These are phyloP conservation scores for Eurotiales sp. DNA, from an alignment of 2,329 filamentous ascomycete genomes.

Conservation along the genomic window DNA sequence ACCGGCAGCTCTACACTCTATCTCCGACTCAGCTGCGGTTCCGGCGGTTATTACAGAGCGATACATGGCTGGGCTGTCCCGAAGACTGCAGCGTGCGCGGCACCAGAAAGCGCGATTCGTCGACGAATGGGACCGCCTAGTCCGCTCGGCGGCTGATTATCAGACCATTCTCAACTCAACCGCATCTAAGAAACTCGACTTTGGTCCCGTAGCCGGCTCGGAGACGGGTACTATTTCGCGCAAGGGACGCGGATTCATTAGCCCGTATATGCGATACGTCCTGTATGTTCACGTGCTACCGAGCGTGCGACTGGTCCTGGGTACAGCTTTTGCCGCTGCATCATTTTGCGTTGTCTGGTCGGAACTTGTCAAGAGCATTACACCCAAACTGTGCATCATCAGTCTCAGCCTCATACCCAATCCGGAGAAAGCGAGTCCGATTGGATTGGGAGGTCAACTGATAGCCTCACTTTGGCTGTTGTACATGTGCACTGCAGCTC, in stretches of 20 bases:
- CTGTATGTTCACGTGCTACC: slow-evolving; percentile 73
- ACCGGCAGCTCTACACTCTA: slow-evolving; percentile 34
- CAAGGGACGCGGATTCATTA: slow-evolving; percentile 60
- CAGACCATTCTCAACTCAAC: slow-evolving; percentile 82
- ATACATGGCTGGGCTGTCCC: slow-evolving; percentile 84
- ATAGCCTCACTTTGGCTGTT: slow-evolving; percentile 84
- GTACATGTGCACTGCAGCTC: slow-evolving; percentile 91
- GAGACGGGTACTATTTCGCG: slow-evolving; percentile 48
- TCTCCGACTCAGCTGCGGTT: slow-evolving; percentile 45
- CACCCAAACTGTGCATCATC: slow-evolving; percentile 70
- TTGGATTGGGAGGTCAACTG: slow-evolving; percentile 82
- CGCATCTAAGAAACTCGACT: slow-evolving; percentile 74
- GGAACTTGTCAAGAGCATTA: slow-evolving; percentile 80
- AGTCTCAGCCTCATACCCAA: slow-evolving; percentile 63
- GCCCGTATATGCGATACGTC: slow-evolving; percentile 76
- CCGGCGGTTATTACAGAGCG: slow-evolving; percentile 88
- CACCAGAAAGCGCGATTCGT: slow-evolving; percentile 80
- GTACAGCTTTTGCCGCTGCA: slow-evolving; percentile 66
- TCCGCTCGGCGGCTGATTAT: slow-evolving; percentile 68
- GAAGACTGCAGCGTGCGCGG: slow-evolving; percentile 73
- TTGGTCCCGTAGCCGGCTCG: slow-evolving; percentile 56
- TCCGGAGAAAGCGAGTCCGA: slow-evolving; percentile 64
- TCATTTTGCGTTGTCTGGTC: slow-evolving; percentile 89
- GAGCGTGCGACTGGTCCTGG: slow-evolving; percentile 59
- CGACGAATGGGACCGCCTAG: slow-evolving; percentile 78